Base-by-base conservation (phyloP, 305 asterid species). In the Striga hermonthica region DNA sequence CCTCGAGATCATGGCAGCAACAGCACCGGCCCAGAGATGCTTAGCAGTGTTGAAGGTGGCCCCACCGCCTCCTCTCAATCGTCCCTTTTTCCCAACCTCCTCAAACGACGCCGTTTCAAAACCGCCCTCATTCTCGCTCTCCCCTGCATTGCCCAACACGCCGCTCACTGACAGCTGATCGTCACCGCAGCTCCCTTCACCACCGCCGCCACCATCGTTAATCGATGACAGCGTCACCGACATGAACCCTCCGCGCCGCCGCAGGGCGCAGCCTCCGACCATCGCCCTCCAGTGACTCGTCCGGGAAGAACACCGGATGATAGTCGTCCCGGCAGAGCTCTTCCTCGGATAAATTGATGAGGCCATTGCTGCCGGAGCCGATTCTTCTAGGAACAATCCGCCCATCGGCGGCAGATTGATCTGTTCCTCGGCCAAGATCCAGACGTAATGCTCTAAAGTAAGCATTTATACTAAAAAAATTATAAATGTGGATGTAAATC, bases 11-110 rank as follows among this genome's bases (percentile, higher is more conserved):
- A 84, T 86, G 58, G 97, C 97, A 65, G 98, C 91, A 68, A 88
- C 94, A 53, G 97, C 98, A 37, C 98, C 98, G 57, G 96, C 87
- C 96, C 97, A 93, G 2, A 93, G 97, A 86, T 93, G 98, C 76
- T 83, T 93, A 57, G 90, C 86, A 28, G 91, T 81, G 70, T 92
- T 92, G 47, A 87, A 72, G 69, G 96, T 85, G 40, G 88, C 85
- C 7, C 80, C 80, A 7, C 78, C 76, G 10, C 75, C 75, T 49
- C 80, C 48, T 39, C 65, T 69, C 6, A 74, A 69, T 6, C 69
- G 72, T 74, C 58, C 71, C 49, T 50, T 60, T 74, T 76, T 78
- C 76, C 73, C 81, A 76, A 66, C 76, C 74, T 74, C 85, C 69
- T 54, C 55, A 56, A 75, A 64, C 53, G 63, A 67, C 78, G 57